Conservation (phyloP, 2,329 filamentous ascomycete species). For the Apiospora saccharicola region DNA sequence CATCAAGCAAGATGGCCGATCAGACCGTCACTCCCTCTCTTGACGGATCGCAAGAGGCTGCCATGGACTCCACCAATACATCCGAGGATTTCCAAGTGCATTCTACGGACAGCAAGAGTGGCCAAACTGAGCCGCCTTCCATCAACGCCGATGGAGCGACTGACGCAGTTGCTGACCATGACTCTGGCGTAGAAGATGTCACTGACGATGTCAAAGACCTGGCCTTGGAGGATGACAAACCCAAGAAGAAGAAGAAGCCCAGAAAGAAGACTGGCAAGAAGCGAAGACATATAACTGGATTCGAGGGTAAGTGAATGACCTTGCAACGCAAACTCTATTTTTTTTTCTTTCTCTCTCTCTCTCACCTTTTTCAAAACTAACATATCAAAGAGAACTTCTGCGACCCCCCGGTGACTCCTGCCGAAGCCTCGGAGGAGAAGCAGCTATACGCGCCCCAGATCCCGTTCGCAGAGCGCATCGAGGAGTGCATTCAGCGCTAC, state of each 20-base stretch:
- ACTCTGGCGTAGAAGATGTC: not conserved
- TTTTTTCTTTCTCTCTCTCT: not conserved
- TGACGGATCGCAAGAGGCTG: not conserved
- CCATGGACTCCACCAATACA: not conserved
- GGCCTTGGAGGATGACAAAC: conserved; percentile 20
- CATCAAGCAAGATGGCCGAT: not conserved
- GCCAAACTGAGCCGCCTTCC: not conserved
- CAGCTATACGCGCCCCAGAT: conserved; percentile 65
- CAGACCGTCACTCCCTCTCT: not conserved
- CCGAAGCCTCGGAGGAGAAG: conserved; percentile 70
- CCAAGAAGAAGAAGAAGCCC: conserved; percentile 51
- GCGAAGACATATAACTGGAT: conserved; percentile 65
- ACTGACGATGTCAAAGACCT: conserved; percentile 12
- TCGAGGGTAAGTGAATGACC: conserved; percentile 64
- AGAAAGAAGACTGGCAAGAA: conserved; percentile 44
- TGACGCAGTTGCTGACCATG: not conserved
- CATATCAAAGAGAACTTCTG: conserved; percentile 70
- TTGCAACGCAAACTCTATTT: not conserved
- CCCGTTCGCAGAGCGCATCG: conserved; percentile 65
- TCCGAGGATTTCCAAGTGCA: not conserved
- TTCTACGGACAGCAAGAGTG: not conserved
- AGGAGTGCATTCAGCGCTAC: conserved; percentile 85
- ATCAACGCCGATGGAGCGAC: not conserved
- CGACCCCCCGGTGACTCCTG: conserved; percentile 79
- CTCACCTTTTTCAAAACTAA: conserved; percentile 27